Evolutionary conservation across 768 basidiomycete genomes (phyloP).

Genomic region (Leucogyrophana mollusca): DNA sequence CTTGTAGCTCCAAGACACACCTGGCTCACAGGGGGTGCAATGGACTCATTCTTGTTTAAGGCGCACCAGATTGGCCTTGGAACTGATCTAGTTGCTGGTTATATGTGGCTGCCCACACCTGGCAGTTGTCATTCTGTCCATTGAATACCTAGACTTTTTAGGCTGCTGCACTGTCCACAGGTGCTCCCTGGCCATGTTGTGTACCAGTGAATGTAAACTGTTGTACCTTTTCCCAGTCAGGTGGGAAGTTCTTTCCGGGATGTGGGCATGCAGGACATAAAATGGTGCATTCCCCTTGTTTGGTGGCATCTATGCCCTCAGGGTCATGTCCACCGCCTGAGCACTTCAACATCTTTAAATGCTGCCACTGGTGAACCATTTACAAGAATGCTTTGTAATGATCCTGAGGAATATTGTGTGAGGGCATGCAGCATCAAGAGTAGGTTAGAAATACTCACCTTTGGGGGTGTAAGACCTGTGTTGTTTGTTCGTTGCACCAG

Average conservation of each 20-base stretch:
- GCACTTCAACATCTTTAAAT: constrained; percentile 13
- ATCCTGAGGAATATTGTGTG: too few relatives aligned
- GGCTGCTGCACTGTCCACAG: too few relatives aligned
- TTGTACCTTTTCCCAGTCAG: neutral
- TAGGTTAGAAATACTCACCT: constrained; percentile 5
- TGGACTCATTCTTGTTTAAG: too few relatives aligned
- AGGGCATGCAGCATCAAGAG: constrained; percentile 5
- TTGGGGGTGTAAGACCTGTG: neutral
- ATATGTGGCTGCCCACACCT: too few relatives aligned
- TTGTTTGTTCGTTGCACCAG: neutral
- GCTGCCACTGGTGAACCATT: constrained; percentile 10
- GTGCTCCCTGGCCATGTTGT: too few relatives aligned
- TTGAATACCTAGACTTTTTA: too few relatives aligned
- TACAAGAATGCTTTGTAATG: constrained; percentile 9
- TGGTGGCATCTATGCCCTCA: constrained; percentile 10
- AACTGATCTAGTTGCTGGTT: too few relatives aligned
- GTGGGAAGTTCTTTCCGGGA: constrained; percentile 24
- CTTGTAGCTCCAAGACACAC: too few relatives aligned
- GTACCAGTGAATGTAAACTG: too few relatives aligned
- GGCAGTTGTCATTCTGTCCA: too few relatives aligned
- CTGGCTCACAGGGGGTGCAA: too few relatives aligned
- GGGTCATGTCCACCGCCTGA: constrained; percentile 19
- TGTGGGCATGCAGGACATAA: constrained; percentile 23
- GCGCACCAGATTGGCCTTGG: too few relatives aligned
- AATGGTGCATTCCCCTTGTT: neutral